These are phyloP conservation scores for Arabidopsis hybrid DNA, from an alignment of 441 rosid genomes.

Conservation along the genomic window DNA sequence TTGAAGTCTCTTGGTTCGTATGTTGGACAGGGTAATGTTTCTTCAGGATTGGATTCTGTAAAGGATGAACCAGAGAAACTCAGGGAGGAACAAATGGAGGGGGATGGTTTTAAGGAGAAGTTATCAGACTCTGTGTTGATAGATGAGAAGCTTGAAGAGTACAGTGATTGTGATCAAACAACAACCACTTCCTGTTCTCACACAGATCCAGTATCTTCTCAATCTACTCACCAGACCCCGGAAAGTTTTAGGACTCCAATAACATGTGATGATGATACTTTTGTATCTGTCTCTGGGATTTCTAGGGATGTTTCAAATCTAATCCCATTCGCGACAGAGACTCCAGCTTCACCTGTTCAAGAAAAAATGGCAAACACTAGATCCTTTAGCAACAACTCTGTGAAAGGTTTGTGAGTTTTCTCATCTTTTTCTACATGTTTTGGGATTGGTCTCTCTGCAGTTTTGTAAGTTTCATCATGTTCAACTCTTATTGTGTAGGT, in stretches of 20 bases:
- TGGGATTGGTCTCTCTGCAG: conserved; percentile 11
- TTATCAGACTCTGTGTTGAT: conserved; percentile 35
- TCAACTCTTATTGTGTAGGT: conserved; percentile 45
- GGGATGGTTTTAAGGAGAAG: conserved; percentile 41
- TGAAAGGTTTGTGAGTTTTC: conserved; percentile 51
- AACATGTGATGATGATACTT: conserved; percentile 37
- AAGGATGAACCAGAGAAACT: conserved; percentile 48
- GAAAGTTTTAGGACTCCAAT: conserved; percentile 31
- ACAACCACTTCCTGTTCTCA: conserved; percentile 36
- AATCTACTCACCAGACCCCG: conserved; percentile 37
- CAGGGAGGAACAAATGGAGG: conserved; percentile 39
- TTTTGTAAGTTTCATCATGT: conserved; percentile 29
- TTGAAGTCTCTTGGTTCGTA: conserved; percentile 26
- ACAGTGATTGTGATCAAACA: conserved; percentile 37
- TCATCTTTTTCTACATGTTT: conserved; percentile 12
- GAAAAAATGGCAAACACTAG: conserved; percentile 38
- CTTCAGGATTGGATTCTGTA: conserved; percentile 57
- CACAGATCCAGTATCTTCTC: conserved; percentile 34
- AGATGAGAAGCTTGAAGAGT: conserved; percentile 38
- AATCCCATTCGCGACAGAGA: conserved; percentile 27
- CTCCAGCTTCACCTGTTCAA: conserved; percentile 29
- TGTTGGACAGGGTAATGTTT: conserved; percentile 51
- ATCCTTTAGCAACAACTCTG: conserved; percentile 47
- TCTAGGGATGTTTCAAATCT: conserved; percentile 44
- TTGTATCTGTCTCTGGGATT: conserved; percentile 39